phyloP scores from a whole-genome alignment of 2,329 filamentous ascomycete species.

The Leptographium lundbergii region DNA sequence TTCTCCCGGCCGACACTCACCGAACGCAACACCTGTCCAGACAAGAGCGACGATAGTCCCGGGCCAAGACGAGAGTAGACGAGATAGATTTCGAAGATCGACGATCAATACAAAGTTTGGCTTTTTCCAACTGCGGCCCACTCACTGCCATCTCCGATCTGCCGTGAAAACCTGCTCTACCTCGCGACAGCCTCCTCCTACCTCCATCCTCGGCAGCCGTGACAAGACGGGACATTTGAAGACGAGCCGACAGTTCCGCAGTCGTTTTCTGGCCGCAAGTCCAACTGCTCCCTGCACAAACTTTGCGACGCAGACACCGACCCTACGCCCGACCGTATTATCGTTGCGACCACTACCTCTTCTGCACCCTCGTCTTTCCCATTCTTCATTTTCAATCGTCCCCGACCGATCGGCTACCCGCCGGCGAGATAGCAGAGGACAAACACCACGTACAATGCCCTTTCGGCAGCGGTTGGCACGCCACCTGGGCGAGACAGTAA shows the following conservation, averaged over 20 bases:
- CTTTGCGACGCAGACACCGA: not conserved
- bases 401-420: not conserved
- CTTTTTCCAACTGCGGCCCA: not conserved
- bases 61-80: not conserved
- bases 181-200: not conserved
- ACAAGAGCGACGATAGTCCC: not conserved
- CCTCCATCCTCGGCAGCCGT: not conserved
- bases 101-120: not conserved
- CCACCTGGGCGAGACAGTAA: constrained; percentile 31
- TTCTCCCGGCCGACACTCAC: not conserved
- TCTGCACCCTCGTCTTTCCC: not conserved
- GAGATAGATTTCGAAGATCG: not conserved
- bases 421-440: not conserved
- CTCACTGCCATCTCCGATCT: not conserved
- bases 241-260: not conserved
- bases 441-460: not conserved
- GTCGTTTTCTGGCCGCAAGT: not conserved
- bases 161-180: not conserved
- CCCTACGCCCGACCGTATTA: not conserved
- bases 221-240: not conserved
- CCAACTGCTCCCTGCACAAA: not conserved
- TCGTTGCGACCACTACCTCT: not conserved
- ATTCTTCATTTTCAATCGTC: not conserved
- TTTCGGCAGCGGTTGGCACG: constrained; percentile 26
- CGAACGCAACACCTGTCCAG: not conserved